Conservation (phyloP, 306 rosid species). For the Rosa lucieae region DNA sequence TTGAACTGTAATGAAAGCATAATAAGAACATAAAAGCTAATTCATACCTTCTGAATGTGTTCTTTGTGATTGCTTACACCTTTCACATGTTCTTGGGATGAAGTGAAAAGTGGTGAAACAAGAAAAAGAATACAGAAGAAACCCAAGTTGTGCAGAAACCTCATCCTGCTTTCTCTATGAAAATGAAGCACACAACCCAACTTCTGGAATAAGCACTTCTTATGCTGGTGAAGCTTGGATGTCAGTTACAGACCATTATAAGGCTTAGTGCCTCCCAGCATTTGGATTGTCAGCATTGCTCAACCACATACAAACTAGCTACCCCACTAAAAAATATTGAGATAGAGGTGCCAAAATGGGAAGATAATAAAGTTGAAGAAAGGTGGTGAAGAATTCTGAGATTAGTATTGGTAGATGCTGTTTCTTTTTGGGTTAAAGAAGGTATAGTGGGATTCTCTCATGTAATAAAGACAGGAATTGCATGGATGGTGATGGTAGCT, state of each 20-base stretch:
- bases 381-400: not conserved
- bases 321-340: not conserved
- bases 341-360: not conserved
- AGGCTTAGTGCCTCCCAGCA: conserved; percentile 8
- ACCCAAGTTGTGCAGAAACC: conserved; percentile 34
- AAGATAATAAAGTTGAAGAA: conserved; percentile 9
- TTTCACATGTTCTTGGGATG: conserved; percentile 49
- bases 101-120: conserved; percentile 32
- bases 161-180: conserved; percentile 36
- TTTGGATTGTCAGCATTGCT: conserved; percentile 12
- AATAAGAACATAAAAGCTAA: not conserved
- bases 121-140: conserved; percentile 46
- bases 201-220: conserved; percentile 19
- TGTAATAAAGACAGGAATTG: conserved; percentile 26
- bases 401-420: conserved; percentile 10
- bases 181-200: not conserved
- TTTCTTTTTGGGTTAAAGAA: conserved; percentile 22
- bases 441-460: conserved; percentile 24
- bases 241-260: not conserved
- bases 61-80: conserved; percentile 27
- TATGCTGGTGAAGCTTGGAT: conserved; percentile 10
- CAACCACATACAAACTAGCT: conserved; percentile 3
- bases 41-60: conserved; percentile 43
- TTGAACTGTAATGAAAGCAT: not conserved
- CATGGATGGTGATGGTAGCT: conserved; percentile 43